Base-by-base conservation (phyloP, 805 yeast genomes). In the Starmerella vitae region DNA sequence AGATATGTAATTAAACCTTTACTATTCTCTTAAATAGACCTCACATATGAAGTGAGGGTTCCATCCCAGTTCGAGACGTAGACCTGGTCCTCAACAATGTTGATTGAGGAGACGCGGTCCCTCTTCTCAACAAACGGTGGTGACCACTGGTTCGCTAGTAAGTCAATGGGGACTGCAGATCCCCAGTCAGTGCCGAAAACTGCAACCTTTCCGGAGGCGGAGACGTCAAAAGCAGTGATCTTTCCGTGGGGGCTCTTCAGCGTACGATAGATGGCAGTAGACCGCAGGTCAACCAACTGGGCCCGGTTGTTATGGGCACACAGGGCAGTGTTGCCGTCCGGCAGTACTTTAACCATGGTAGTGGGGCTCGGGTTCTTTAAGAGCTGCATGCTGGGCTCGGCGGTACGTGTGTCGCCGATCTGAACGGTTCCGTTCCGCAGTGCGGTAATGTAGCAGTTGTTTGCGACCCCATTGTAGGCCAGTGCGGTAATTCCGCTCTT, bases 381-480 rank as follows among this genome's bases (percentile, higher is more conserved):
- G 9, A 17, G 9, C 17, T 14, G 30, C 2, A 37, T 35, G 18
- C 30, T 24, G 15, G 35, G 36, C 8, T 34, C 30, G 20, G 34
- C n/a, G 6, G 34, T 34, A 1, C 50, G 45, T 3, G 28, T 22
- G 32, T 50, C 54, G 47, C 50, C 45, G 9, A 50, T 22, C 19
- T 36, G 25, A 6, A 45, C 19, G 14, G 20, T 18, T 4, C 51
- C 49, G 14, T 45, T 45, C 6, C 41, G 25, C 4, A 41, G 38
- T 2, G 37, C 46, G 8, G 44, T 21, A n/a, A 39, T 36, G 31
- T 48, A 44, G n/a, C 26, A 28, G 9, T 25, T 83, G 57, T 84
- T 62, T 3, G 94, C 95, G 15, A 83, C 93, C 54, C 94, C 79
- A 0, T 83, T 82, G 3, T 86, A 94, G 15, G 94, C 94, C 13